A percentile compares a stretch with the other conserved stretches of the same genome.
phyloP scores from a whole-genome alignment of 2,329 filamentous ascomycete species.

The Emericellopsis cladophorae region DNA sequence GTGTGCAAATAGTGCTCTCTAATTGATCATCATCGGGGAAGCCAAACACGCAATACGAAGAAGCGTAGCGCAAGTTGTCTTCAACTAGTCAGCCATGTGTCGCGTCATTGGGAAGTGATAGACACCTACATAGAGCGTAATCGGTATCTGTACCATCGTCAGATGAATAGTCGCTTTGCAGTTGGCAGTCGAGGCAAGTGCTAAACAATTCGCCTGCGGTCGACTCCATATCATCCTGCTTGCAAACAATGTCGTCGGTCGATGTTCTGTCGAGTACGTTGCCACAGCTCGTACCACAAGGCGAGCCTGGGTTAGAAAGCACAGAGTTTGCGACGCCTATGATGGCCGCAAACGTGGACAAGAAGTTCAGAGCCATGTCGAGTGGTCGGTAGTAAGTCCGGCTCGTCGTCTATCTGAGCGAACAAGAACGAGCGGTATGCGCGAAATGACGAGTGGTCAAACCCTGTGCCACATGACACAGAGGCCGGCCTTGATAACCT shows the following conservation, averaged over 20 bases:
- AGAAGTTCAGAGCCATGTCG: too few species aligned
- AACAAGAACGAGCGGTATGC: too few species aligned
- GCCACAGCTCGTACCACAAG: conserved; percentile 37
- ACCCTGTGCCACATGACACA: too few species aligned
- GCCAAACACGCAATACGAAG: conserved; percentile 43
- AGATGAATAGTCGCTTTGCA: conserved; percentile 30
- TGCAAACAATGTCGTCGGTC: conserved; percentile 33
- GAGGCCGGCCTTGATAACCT: too few species aligned
- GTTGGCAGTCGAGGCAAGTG: conserved; percentile 38
- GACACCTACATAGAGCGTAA: conserved; percentile 23
- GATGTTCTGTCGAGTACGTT: conserved; percentile 36
- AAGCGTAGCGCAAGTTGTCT: conserved; percentile 47
- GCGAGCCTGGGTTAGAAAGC: conserved; percentile 31
- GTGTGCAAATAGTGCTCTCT: conserved; percentile 28
- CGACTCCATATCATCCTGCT: conserved; percentile 22
- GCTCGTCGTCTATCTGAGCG: too few species aligned
- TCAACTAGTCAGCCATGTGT: neutral
- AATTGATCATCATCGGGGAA: conserved; percentile 26
- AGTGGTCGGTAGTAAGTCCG: too few species aligned
- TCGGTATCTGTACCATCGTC: conserved; percentile 31
- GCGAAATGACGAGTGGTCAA: too few species aligned
- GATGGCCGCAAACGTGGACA: conserved; percentile 6
- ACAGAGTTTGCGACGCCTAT: conserved; percentile 15
- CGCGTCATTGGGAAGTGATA: too few species aligned
- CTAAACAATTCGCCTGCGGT: conserved; percentile 34